phyloP scores from a whole-genome alignment of 164 flowering plant species.

The Cinnamomum micranthum region DNA sequence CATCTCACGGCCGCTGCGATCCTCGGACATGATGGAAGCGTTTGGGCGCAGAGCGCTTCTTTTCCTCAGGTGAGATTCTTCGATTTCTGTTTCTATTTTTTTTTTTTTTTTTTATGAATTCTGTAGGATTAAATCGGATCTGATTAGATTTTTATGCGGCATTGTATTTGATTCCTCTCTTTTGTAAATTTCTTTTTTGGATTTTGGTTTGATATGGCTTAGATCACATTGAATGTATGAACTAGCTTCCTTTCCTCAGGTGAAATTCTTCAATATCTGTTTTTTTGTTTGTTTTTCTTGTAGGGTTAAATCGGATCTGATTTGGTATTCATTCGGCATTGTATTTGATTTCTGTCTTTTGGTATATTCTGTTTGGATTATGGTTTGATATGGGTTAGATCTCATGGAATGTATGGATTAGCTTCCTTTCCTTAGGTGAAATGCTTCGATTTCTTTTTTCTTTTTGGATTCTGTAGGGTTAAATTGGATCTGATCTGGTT shows the following conservation, averaged over 20 bases:
- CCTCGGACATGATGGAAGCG: slow-evolving; percentile 10
- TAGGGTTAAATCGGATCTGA: not conserved
- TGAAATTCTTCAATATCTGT: not conserved
- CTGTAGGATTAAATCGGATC: not conserved
- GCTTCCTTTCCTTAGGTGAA: slow-evolving; percentile 6
- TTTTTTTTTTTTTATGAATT: not conserved
- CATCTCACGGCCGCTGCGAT: slow-evolving; percentile 7
- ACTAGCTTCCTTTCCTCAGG: slow-evolving; percentile 6
- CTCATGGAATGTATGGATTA: no score
- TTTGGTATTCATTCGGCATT: not conserved
- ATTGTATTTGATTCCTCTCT: not conserved
- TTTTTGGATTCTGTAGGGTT: not conserved
- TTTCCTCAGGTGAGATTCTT: slow-evolving; percentile 6
- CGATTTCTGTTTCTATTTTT: not conserved
- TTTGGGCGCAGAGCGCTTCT: slow-evolving; percentile 10
- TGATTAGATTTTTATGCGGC: not conserved
- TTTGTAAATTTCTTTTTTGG: not conserved
- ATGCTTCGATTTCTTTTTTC: no score
- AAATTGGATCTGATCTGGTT: not conserved
- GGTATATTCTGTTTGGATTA: not conserved
- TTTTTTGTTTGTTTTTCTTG: not conserved
- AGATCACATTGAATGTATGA: no score
- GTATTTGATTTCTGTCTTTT: not conserved
- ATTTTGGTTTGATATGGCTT: not conserved
- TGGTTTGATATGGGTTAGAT: not conserved